phyloP scores from a whole-genome alignment of 2,329 filamentous ascomycete genomes.

The Clarireedia paspali region DNA sequence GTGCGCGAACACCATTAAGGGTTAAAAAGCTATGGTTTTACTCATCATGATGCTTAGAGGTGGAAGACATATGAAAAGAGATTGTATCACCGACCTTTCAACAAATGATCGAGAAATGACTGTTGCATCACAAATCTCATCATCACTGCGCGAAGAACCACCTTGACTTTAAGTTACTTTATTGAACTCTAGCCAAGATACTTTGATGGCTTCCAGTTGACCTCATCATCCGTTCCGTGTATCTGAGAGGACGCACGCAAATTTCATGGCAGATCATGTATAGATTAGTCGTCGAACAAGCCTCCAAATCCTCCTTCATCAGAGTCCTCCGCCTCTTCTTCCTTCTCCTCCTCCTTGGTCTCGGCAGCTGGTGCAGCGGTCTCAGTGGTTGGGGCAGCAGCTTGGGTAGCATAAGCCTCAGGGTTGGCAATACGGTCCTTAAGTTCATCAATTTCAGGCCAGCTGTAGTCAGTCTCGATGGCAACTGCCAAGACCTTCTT shows the following conservation, averaged over 20 bases:
- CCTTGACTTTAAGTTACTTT: conserved; percentile 14
- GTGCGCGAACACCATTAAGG: conserved; percentile 29
- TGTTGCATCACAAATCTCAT: conserved; percentile 7
- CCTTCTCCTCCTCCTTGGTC: conserved; percentile 54
- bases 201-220: conserved; percentile 20
- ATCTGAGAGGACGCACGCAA: conserved; percentile 9
- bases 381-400: conserved; percentile 42
- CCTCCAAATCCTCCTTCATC: conserved; percentile 63
- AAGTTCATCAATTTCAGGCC: conserved; percentile 93
- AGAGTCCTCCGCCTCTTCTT: conserved; percentile 59
- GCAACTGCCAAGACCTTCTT: conserved; percentile 93
- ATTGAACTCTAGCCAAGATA: conserved; percentile 22
- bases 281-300: conserved; percentile 61
- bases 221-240: conserved; percentile 18
- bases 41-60: conserved; percentile 29
- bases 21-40: conserved; percentile 34
- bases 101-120: not conserved
- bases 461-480: conserved; percentile 82
- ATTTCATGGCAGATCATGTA: conserved; percentile 20
- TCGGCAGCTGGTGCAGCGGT: conserved; percentile 30
- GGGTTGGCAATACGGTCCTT: conserved; percentile 99
- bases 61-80: conserved; percentile 7
- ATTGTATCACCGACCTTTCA: conserved; percentile 20
- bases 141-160: conserved; percentile 6
- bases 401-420: conserved; percentile 79